Percentiles rank a stretch among this genome's conserved stretches.
Evolutionary conservation across 2,329 filamentous ascomycete species (phyloP).

Genomic region (Curvularia sp.): DNA sequence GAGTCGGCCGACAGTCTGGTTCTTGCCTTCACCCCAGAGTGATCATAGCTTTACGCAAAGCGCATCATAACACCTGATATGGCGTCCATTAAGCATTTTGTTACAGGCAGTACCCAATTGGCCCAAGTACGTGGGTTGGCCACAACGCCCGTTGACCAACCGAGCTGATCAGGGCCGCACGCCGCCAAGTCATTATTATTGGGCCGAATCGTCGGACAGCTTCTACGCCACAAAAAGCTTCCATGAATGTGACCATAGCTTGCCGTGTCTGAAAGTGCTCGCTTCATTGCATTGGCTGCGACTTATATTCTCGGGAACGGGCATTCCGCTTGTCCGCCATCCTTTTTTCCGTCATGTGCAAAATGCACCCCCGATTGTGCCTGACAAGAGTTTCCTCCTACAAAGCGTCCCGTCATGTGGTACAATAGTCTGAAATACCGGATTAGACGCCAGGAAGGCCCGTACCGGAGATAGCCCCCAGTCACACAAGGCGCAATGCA

Average conservation of each 20-base stretch:
- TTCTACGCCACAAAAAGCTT: conserved; percentile 33
- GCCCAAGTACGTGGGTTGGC: conserved; percentile 17
- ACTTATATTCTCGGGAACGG: conserved; percentile 18
- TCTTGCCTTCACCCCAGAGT: conserved; percentile 28
- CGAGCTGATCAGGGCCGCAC: conserved; percentile 23
- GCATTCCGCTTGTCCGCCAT: conserved; percentile 16
- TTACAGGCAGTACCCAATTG: conserved; percentile 22
- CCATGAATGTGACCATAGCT: conserved; percentile 24
- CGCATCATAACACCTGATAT: conserved; percentile 22
- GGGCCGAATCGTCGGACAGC: conserved; percentile 27
- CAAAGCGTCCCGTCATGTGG: conserved; percentile 8
- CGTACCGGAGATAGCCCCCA: conserved; percentile 10
- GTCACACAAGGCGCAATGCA: conserved; percentile 23
- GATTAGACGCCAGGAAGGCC: conserved; percentile 13
- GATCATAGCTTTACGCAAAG: conserved; percentile 30
- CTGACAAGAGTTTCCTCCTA: not conserved
- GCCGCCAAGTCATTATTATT: conserved; percentile 23
- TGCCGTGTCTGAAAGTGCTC: conserved; percentile 15
- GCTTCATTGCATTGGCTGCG: conserved; percentile 22
- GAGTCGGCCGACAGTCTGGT: conserved; percentile 22
- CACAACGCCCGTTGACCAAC: conserved; percentile 20
- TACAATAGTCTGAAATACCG: conserved; percentile 1
- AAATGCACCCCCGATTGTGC: conserved; percentile 2
- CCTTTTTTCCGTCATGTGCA: conserved; percentile 7
- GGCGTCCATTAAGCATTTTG: conserved; percentile 5